phyloP scores from a whole-genome alignment of 805 yeast genomes.

The Wickerhamomyces subpelliculosus region DNA sequence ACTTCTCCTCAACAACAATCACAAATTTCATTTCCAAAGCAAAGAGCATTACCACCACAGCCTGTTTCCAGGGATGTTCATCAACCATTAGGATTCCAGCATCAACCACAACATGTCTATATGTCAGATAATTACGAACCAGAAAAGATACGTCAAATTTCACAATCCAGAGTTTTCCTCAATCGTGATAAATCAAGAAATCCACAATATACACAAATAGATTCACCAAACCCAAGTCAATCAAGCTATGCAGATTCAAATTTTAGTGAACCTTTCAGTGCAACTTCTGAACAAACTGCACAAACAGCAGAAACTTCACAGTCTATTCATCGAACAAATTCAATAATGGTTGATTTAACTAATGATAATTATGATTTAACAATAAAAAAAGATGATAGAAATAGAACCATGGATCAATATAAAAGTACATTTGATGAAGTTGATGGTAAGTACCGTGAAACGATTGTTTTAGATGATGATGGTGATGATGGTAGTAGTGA shows the following conservation, averaged over 20 bases:
- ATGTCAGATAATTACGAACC: constrained; percentile 8
- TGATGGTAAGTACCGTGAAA: constrained; percentile 16
- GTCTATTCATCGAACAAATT: not conserved
- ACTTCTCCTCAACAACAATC: not conserved
- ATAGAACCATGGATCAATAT: not conserved
- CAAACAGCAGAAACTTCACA: constrained; percentile 7
- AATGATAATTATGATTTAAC: constrained; percentile 3
- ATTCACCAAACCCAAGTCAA: constrained; percentile 14
- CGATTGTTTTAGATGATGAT: constrained; percentile 18
- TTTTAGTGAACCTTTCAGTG: constrained; percentile 18
- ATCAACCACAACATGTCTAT: not conserved
- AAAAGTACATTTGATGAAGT: constrained; percentile 11
- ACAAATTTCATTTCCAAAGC: not conserved
- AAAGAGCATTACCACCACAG: not conserved
- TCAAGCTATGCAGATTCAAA: constrained; percentile 20
- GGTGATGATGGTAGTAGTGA: constrained; percentile 3
- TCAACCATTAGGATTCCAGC: not conserved
- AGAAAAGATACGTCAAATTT: constrained; percentile 10
- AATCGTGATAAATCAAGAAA: too few relatives aligned
- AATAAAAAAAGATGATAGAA: not conserved
- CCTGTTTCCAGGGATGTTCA: not conserved
- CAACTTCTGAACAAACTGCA: constrained; percentile 5
- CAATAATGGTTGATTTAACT: constrained; percentile 8
- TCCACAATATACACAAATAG: constrained; percentile 1
- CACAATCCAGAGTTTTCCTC: not conserved